Conservation (phyloP, 345 rosid genomes). For the Euphorbia pulcherrima region DNA sequence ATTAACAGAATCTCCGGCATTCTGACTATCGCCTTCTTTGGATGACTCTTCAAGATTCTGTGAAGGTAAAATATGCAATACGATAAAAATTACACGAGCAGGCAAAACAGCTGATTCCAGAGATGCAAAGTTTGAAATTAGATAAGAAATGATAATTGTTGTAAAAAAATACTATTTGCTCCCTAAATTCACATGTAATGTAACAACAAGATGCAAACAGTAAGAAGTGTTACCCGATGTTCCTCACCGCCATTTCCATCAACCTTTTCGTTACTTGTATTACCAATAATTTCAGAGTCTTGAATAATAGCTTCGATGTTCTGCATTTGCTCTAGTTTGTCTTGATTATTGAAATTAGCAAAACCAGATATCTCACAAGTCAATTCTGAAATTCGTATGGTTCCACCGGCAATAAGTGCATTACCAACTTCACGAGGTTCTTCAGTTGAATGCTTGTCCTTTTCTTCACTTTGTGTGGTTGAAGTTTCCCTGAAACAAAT, state of each 20-base stretch:
- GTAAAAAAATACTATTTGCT: too few species aligned
- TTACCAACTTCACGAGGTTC: constrained; percentile 32
- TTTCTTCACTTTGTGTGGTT: constrained; percentile 28
- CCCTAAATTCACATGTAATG: constrained; percentile 3
- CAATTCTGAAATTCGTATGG: too few species aligned
- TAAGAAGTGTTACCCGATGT: constrained; percentile 24
- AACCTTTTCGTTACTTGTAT: constrained; percentile 11
- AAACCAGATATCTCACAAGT: too few species aligned
- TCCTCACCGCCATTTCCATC: constrained; percentile 9
- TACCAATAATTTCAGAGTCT: constrained; percentile 20
- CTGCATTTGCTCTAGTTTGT: too few species aligned
- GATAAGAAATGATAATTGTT: neutral
- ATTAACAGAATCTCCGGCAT: constrained; percentile 15
- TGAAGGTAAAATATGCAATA: constrained; percentile 7
- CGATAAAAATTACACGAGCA: neutral
- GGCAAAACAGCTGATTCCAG: neutral
- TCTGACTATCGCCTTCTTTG: constrained; percentile 1
- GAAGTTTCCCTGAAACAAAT: too few species aligned
- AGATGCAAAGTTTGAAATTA: neutral
- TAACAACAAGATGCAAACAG: neutral
- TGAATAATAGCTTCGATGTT: constrained; percentile 11
- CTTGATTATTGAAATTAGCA: too few species aligned
- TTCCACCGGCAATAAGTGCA: constrained; percentile 37
- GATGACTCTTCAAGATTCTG: constrained; percentile 15
- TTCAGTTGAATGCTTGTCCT: constrained; percentile 38